Evolutionary conservation across 2,329 filamentous ascomycete species (phyloP), one percentile per base, ranked within the genome.

Genomic region (Huntiella omanensis): DNA sequence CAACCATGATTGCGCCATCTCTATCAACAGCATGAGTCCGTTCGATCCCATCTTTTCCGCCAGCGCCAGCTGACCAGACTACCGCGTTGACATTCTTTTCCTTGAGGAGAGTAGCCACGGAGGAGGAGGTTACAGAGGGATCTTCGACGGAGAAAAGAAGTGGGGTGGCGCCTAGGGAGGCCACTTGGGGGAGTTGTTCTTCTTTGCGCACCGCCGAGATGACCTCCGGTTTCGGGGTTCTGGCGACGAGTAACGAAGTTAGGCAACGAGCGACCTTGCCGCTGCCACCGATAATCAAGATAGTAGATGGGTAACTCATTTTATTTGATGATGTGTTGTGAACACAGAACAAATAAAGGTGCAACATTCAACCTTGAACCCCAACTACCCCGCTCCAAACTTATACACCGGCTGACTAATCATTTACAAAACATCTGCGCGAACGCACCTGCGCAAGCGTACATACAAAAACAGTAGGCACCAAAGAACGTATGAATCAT

Each of bases 11-110:
- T 4, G 65, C 67, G 10, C 61, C 65, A 46, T 65, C 61, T 22
- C 61, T 54, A 52, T 70, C 66, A 19, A 70, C 65, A 12, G 59
- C 57, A 32, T 58, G 54, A 12, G 65, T 68, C 17, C 65, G 58
- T 34, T 61, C 60, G 2, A 63, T 58, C 4, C 40, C 15, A 7
- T 34, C 60, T 19, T 46, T 49, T 5, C 43, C 48, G 17, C 51
- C 51, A 4, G 50, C 51, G 49, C 59, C 52, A 17, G 60, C 60
- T 4, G 56, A 53, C 56, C 59, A 62, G 37, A 62, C 53, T 13
- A 62, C 53, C 4, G 54, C 47, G 35, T 58, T 55, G 2, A 64
- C 60, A 11, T 56, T 52, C 13, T 52, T 53, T 17, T 55, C 50
- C 28, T 55, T 52, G 50, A 68, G 63, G 12, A 58, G 61, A 5